These are phyloP conservation scores for Puccinia horiana DNA, from an alignment of 1,284 basidiomycete genomes.

Conservation along the genomic window DNA sequence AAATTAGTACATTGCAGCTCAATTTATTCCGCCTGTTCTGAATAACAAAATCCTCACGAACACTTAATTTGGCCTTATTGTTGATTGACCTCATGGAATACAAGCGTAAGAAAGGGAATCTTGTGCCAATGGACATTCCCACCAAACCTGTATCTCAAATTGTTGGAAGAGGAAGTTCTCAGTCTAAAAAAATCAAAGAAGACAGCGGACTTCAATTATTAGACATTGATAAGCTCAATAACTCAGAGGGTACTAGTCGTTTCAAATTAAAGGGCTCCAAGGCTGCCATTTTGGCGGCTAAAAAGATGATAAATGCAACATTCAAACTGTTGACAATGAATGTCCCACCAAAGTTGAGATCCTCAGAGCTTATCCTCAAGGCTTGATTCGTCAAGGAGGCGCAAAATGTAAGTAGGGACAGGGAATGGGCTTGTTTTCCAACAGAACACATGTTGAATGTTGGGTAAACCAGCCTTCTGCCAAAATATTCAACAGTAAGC, in stretches of 20 bases:
- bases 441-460: too few species aligned
- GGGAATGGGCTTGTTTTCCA: too few species aligned
- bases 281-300: constrained; percentile 80
- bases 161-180: constrained; percentile 82
- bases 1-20: constrained; percentile 70
- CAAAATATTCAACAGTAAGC: too few species aligned
- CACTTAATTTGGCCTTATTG: not conserved
- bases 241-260: constrained; percentile 62
- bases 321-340: constrained; percentile 81
- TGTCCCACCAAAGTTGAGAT: constrained; percentile 69
- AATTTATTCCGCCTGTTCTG: not conserved
- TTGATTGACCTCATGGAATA: constrained; percentile 77
- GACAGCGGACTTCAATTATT: constrained; percentile 78
- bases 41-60: not conserved
- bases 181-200: constrained; percentile 94
- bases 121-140: constrained; percentile 77
- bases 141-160: constrained; percentile 84
- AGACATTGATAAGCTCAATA: constrained; percentile 78
- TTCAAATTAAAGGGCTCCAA: constrained; percentile 79
- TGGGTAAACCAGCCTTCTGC: too few species aligned
- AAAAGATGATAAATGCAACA: constrained; percentile 78
- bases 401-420: constrained; percentile 63
- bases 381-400: constrained; percentile 88
- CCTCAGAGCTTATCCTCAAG: constrained; percentile 83
- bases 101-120: constrained; percentile 84